Conservation (phyloP, 352 stramenopile genomes). For the Plasmopara halstedii region DNA sequence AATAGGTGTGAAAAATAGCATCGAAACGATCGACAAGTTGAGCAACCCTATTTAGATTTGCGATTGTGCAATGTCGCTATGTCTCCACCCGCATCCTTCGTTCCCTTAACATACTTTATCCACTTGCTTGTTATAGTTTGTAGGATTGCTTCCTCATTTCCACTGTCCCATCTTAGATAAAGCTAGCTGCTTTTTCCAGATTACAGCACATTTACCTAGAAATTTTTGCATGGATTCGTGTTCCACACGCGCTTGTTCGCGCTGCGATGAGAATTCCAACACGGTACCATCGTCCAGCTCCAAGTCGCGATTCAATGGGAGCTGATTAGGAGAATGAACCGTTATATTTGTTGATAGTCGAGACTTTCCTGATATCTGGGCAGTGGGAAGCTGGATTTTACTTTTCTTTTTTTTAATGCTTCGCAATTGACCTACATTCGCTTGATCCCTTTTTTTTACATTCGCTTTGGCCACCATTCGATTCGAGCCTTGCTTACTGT, state of each 20-base stretch:
- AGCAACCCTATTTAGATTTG: conserved; percentile 4
- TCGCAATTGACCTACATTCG: conserved; percentile 3
- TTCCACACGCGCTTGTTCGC: conserved; percentile 17
- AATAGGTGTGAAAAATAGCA: conserved; percentile 16
- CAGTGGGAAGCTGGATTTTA: conserved; percentile 4
- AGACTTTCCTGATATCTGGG: conserved; percentile 3
- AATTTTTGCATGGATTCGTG: conserved; percentile 23
- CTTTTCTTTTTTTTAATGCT: conserved; percentile 20
- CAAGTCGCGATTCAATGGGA: conserved; percentile 23
- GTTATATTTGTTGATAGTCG: conserved; percentile 13
- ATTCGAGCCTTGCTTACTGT: conserved; percentile 7
- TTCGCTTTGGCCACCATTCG: conserved; percentile 1
- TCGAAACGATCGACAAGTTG: conserved; percentile 14
- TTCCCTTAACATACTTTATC: too few species aligned
- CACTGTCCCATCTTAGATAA: conserved; percentile 12
- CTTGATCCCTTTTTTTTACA: conserved; percentile 2
- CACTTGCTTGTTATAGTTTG: too few species aligned
- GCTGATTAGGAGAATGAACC: conserved; percentile 5
- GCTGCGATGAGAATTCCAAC: conserved; percentile 23
- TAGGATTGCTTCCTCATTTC: not conserved
- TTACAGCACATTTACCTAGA: conserved; percentile 20
- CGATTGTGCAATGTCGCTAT: conserved; percentile 12
- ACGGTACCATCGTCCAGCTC: conserved; percentile 27
- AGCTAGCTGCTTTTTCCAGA: conserved; percentile 29
- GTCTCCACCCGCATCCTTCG: conserved; percentile 1